Percentiles rank a stretch among this genome's conserved stretches.
phyloP scores from a whole-genome alignment of 495 filamentous ascomycete species.

The Penicillium lagena region DNA sequence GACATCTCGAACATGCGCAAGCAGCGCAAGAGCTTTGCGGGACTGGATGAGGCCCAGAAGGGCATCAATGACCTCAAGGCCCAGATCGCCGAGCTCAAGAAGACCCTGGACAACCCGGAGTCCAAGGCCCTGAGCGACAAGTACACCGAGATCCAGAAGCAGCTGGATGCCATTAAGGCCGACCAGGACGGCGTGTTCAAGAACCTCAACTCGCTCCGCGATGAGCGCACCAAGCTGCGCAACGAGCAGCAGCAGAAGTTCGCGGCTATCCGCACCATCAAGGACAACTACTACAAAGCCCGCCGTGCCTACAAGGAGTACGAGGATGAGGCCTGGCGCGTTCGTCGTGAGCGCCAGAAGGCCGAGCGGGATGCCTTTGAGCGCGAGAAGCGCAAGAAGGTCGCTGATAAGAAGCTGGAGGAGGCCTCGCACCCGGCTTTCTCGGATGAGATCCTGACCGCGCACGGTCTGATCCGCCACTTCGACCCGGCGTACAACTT shows the following conservation, averaged over 20 bases:
- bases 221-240: conserved; percentile 77
- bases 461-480: conserved; percentile 78
- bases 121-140: conserved; percentile 77
- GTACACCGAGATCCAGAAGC: conserved; percentile 73
- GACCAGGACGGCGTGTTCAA: conserved; percentile 86
- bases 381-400: conserved; percentile 69
- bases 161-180: conserved; percentile 81
- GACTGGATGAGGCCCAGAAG: conserved; percentile 76
- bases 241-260: conserved; percentile 80
- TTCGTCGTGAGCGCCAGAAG: conserved; percentile 70
- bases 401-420: conserved; percentile 77
- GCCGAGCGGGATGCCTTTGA: conserved; percentile 70
- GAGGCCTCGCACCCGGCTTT: conserved; percentile 88
- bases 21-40: conserved; percentile 81
- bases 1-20: conserved; percentile 79
- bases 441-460: conserved; percentile 81
- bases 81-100: conserved; percentile 78
- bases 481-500: conserved; percentile 77
- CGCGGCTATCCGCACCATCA: conserved; percentile 68
- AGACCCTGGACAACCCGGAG: conserved; percentile 86
- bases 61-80: conserved; percentile 76
- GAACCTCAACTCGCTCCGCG: conserved; percentile 77
- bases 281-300: conserved; percentile 74
- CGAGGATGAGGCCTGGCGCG: conserved; percentile 69
- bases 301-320: conserved; percentile 73